Evolutionary conservation across 768 basidiomycete species (phyloP).

Genomic region (Russula brevipes): DNA sequence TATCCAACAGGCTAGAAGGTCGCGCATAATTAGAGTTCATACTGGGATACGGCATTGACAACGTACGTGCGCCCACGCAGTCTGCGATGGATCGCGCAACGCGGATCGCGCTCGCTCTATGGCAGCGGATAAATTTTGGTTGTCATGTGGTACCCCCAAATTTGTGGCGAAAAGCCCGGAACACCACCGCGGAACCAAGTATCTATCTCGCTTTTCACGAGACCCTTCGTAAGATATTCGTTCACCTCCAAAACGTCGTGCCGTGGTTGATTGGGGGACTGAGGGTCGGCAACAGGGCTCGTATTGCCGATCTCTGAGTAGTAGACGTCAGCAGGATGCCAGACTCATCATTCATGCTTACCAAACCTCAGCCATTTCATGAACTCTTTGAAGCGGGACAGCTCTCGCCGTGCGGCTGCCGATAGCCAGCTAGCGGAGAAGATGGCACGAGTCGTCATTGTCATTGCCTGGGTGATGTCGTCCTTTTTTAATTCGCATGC

Average conservation of each 20-base stretch:
- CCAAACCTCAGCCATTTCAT: constrained; percentile 73
- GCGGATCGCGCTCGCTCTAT: constrained; percentile 47
- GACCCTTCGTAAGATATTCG: constrained; percentile 68
- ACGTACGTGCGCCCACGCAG: constrained; percentile 52
- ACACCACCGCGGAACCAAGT: constrained; percentile 71
- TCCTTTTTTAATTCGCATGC: constrained; percentile 50
- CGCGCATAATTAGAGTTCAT: constrained; percentile 18
- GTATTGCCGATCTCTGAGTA: constrained; percentile 44
- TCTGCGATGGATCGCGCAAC: constrained; percentile 43
- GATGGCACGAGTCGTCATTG: constrained; percentile 51
- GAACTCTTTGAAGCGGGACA: constrained; percentile 71
- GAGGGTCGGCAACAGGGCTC: constrained; percentile 50
- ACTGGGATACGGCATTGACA: constrained; percentile 9
- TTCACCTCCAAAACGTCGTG: constrained; percentile 80
- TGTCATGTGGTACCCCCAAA: constrained; percentile 41
- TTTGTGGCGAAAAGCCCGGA: constrained; percentile 46
- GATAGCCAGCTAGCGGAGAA: constrained; percentile 66
- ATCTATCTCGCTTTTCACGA: constrained; percentile 65
- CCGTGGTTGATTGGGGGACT: constrained; percentile 40
- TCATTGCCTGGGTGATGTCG: constrained; percentile 50
- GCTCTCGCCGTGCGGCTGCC: constrained; percentile 58
- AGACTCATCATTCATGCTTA: constrained; percentile 33
- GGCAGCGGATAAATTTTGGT: constrained; percentile 36
- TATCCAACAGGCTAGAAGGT: constrained; percentile 39
- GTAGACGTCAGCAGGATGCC: constrained; percentile 6